A percentile compares a stretch with the other conserved stretches of the same genome.
Conservation (phyloP, 129 eudicot genomes). For the Arctium minus region DNA sequence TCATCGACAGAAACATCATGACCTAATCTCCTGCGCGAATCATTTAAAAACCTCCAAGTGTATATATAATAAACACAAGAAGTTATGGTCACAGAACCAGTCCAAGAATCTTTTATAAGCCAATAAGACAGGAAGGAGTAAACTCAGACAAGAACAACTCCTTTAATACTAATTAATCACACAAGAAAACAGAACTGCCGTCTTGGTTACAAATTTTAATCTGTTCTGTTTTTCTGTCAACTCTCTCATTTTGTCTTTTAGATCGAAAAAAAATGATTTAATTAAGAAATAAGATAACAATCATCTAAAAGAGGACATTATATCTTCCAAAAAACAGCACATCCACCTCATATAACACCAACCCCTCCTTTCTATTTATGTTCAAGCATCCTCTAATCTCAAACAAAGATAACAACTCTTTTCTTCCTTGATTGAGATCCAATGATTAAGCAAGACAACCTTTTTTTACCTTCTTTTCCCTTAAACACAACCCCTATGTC, state of each 20-base stretch:
- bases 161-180: slow-evolving; percentile 1
- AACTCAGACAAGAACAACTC: slow-evolving; percentile 17
- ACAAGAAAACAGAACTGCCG: slow-evolving; percentile 31
- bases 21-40: slow-evolving; percentile 19
- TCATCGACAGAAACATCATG: slow-evolving; percentile 13
- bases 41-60: neutral
- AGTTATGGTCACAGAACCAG: neutral
- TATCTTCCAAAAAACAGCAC: slow-evolving; percentile 77
- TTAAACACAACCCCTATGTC: slow-evolving; percentile 13
- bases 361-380: slow-evolving; percentile 13
- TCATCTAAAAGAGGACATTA: slow-evolving; percentile 32
- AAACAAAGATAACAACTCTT: neutral
- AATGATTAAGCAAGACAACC: slow-evolving; percentile 39
- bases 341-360: slow-evolving; percentile 23
- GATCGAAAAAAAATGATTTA: neutral
- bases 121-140: slow-evolving; percentile 7
- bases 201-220: slow-evolving; percentile 18
- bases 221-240: neutral
- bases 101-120: slow-evolving; percentile 14
- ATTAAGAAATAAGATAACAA: slow-evolving; percentile 7
- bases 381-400: slow-evolving; percentile 16
- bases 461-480: slow-evolving; percentile 16
- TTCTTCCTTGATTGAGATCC: neutral
- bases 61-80: slow-evolving; percentile 11
- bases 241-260: slow-evolving; percentile 11